Conservation (phyloP, 148 eudicot species). For the Polygonum maritimum region DNA sequence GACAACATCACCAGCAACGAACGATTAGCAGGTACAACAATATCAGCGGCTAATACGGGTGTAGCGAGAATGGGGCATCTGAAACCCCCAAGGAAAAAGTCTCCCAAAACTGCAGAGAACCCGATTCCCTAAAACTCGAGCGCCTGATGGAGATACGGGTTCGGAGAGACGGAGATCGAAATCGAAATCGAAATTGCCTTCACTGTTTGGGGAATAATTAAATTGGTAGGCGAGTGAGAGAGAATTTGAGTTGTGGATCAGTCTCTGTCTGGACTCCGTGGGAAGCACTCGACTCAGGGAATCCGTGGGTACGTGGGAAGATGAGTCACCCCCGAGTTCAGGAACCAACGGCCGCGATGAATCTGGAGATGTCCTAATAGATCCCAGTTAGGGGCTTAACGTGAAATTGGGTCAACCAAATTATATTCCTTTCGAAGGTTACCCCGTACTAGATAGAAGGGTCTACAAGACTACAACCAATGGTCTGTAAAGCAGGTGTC, state of each 20-base stretch:
- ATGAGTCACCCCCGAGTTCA: not conserved
- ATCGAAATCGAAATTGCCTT: not conserved
- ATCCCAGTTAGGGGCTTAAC: not conserved
- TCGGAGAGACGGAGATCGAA: not conserved
- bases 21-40: not conserved
- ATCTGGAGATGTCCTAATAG: not conserved
- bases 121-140: not conserved
- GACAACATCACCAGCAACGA: slow-evolving; percentile 34
- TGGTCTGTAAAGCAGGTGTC: too few species aligned
- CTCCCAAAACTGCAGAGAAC: not conserved
- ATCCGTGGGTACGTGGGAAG: not conserved
- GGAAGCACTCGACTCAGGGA: not conserved
- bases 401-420: not conserved
- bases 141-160: not conserved
- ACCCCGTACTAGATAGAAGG: too few species aligned
- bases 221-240: not conserved
- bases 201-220: not conserved
- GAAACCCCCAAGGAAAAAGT: not conserved
- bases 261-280: not conserved
- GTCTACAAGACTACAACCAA: too few species aligned
- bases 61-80: not conserved
- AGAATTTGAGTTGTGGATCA: not conserved
- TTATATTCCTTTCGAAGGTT: too few species aligned
- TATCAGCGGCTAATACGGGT: not conserved
- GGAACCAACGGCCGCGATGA: not conserved